phyloP scores from a whole-genome alignment of 1,139 yeast genomes.

The Candida glucosophila region DNA sequence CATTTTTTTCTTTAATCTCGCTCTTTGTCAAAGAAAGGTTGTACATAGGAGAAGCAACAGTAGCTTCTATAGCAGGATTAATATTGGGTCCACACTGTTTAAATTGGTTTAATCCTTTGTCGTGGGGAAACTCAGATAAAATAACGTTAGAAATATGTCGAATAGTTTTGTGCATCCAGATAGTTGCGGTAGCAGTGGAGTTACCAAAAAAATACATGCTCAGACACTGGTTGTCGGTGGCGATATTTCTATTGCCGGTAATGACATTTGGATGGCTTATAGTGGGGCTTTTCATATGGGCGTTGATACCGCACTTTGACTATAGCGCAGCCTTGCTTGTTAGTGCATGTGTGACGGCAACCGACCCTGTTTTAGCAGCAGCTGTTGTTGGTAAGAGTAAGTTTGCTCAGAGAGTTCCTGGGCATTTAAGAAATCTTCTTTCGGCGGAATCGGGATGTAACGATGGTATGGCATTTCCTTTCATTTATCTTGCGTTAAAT shows the following conservation, averaged over 20 bases:
- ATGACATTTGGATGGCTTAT: conserved; percentile 94
- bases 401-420: conserved; percentile 95
- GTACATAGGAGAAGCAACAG: conserved; percentile 93
- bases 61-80: conserved; percentile 84
- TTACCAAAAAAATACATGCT: conserved; percentile 89
- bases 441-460: conserved; percentile 96
- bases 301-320: conserved; percentile 70
- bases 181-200: conserved; percentile 96
- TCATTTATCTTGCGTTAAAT: conserved; percentile 68
- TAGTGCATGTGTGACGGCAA: conserved; percentile 93
- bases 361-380: conserved; percentile 96
- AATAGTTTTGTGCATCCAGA: conserved; percentile 83
- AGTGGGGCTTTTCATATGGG: conserved; percentile 81
- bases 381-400: conserved; percentile 98
- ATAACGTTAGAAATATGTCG: conserved; percentile 86
- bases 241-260: conserved; percentile 73
- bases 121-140: conserved; percentile 87
- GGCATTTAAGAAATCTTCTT: conserved; percentile 81
- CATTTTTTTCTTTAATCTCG: conserved; percentile 82
- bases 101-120: conserved; percentile 77
- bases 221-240: conserved; percentile 81
- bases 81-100: conserved; percentile 92
- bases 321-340: conserved; percentile 74
- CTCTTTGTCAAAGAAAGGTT: conserved; percentile 82
- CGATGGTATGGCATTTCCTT: conserved; percentile 98